phyloP scores from a whole-genome alignment of 148 eudicot genomes.

The Rhododendron molle region DNA sequence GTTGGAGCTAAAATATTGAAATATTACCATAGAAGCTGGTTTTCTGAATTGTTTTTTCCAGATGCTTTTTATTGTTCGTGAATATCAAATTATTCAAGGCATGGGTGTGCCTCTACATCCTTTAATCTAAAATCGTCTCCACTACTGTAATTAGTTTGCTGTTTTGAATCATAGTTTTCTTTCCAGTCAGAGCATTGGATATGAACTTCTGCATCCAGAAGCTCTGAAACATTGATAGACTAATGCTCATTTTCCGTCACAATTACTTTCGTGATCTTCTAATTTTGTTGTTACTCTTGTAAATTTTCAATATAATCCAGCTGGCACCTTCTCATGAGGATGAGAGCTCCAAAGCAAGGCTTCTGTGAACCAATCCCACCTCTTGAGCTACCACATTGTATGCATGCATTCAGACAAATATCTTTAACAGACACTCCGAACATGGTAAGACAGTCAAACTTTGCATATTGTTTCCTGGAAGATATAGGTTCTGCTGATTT shows the following conservation, averaged over 20 bases:
- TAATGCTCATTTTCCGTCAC: background rate
- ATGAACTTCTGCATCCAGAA: conserved; percentile 2
- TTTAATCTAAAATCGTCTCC: background rate
- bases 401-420: conserved; percentile 75
- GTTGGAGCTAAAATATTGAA: conserved; percentile 22
- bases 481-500: background rate
- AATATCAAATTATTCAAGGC: background rate
- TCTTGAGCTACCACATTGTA: conserved; percentile 80
- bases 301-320: conserved; percentile 28
- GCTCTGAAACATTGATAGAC: background rate
- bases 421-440: conserved; percentile 59
- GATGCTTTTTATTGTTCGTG: background rate
- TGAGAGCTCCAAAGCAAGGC: conserved; percentile 61
- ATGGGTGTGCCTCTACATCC: background rate
- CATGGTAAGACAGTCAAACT: conserved; percentile 36
- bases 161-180: background rate
- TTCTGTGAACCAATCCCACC: conserved; percentile 80
- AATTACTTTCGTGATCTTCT: background rate
- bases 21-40: background rate
- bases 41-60: background rate
- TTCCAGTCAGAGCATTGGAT: background rate
- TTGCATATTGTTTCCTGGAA: background rate
- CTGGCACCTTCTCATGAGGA: conserved; percentile 93
- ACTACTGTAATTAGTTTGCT: background rate
- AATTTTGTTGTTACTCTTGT: background rate